Evolutionary conservation across 768 basidiomycete species (phyloP), one percentile per base, ranked within the genome.

Genomic region (Panaeolus papilionaceus): DNA sequence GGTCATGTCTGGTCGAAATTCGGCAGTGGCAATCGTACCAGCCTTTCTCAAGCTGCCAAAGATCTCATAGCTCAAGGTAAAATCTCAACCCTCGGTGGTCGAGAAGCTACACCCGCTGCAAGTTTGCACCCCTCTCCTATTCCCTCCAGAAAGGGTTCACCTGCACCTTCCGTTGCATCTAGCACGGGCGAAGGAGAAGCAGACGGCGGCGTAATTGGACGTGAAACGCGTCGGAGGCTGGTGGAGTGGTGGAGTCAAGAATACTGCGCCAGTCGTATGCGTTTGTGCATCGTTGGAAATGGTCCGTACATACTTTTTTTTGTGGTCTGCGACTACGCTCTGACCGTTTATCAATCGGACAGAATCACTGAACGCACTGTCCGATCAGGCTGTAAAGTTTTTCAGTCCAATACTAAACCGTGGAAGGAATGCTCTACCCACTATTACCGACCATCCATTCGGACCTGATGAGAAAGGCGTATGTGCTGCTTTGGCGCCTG

Each of bases 1-100:
- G 92, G 90, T 5, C 95, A 97, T 76, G 86, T 88, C 3, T 98
- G 95, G 91, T 86, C 85, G 68, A 98, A 98, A 75, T 98, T 98
- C 74, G 96, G 96, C 2, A 94, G 89, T 20, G 96, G 96, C 6
- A 92, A 93, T 78, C 86, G 87, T 61, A 88, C 89, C 39, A 95
- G 89, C 72, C 82, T 93, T 75, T 89, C 84, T 5, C 82, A 83
- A 67, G 88, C 87, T 0, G 93, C 89, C 3, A 85, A 81, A 70
- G 80, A 84, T 47, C 78, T 86, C 63, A 88, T 87, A 74, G 81
- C 79, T 11, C 84, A 84, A 67, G 85, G 83, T 8, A 81, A 81
- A 38, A 72, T 86, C 58, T 58, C 54, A 4, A 75, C 71, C 23
- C 76, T 71, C 18, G 75, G 75, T 23, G 72, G 64, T 14, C 69